phyloP scores from a whole-genome alignment of 768 basidiomycete genomes.

The Tylopilus sp. region DNA sequence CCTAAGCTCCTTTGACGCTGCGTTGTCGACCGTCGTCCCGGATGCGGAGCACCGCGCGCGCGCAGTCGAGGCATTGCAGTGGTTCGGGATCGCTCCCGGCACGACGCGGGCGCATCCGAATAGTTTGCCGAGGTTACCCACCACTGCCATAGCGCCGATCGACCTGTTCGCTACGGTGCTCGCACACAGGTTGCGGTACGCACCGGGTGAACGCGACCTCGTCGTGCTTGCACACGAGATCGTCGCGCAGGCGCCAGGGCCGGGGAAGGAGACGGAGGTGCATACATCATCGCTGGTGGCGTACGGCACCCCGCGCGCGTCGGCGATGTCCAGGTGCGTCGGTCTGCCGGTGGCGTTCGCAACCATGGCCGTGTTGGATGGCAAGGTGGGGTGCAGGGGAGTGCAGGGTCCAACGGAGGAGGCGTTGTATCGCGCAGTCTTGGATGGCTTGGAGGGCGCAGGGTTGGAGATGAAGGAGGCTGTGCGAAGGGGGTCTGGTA shows the following conservation, averaged over 20 bases:
- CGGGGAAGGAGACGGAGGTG: conserved; percentile 39
- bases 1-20: conserved; percentile 32
- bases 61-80: conserved; percentile 44
- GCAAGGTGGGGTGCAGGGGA: conserved; percentile 48
- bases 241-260: conserved; percentile 37
- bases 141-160: conserved; percentile 47
- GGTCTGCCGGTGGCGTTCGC: conserved; percentile 87
- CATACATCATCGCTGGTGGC: conserved; percentile 65
- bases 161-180: conserved; percentile 75
- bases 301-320: conserved; percentile 55
- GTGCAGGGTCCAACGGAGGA: conserved; percentile 65
- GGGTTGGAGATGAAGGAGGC: conserved; percentile 41
- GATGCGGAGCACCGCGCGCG: conserved; percentile 18
- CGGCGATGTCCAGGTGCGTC: conserved; percentile 91
- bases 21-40: conserved; percentile 24
- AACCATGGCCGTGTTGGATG: conserved; percentile 67
- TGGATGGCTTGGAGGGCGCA: conserved; percentile 54
- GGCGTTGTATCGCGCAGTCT: conserved; percentile 59
- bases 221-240: conserved; percentile 86
- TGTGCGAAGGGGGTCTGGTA: conserved; percentile 40
- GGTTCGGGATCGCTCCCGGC: conserved; percentile 22
- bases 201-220: conserved; percentile 73
- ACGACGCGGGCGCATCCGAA: too few relatives aligned
- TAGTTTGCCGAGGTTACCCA: conserved; percentile 43
- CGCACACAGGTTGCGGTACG: conserved; percentile 67